Percentiles rank a stretch among this genome's conserved stretches.
These are phyloP conservation scores for Solanum paucissectum DNA, from an alignment of 257 asterid species.

Conservation along the genomic window DNA sequence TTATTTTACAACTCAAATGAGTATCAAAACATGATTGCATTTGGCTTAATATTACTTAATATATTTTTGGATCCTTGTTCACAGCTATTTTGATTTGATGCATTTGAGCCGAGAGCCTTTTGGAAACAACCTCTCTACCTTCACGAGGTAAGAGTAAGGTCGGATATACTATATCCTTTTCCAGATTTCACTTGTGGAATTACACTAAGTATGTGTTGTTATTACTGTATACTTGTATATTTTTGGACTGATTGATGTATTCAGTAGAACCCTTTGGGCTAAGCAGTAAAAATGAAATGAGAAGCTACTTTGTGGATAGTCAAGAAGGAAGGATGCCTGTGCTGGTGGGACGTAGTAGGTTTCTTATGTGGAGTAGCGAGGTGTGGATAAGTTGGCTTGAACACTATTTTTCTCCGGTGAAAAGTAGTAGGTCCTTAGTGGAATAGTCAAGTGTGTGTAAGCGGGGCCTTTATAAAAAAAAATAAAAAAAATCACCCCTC, in stretches of 20 bases:
- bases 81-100: neutral
- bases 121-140: neutral
- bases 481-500: neutral
- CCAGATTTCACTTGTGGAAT: rapidly evolving
- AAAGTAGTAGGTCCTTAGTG: neutral
- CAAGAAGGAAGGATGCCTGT: neutral
- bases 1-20: neutral
- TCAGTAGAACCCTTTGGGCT: neutral
- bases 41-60: neutral
- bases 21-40: neutral
- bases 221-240: neutral
- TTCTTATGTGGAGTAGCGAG: neutral
- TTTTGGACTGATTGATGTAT: neutral
- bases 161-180: neutral
- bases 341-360: neutral
- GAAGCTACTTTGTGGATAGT: neutral
- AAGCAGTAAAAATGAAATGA: neutral
- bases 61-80: neutral
- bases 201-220: neutral
- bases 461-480: neutral
- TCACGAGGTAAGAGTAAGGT: neutral
- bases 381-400: neutral
- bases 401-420: neutral
- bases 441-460: neutral
- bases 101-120: neutral